Base-by-base conservation (phyloP, 1,139 yeast species). In the Geotrichum siamense region DNA sequence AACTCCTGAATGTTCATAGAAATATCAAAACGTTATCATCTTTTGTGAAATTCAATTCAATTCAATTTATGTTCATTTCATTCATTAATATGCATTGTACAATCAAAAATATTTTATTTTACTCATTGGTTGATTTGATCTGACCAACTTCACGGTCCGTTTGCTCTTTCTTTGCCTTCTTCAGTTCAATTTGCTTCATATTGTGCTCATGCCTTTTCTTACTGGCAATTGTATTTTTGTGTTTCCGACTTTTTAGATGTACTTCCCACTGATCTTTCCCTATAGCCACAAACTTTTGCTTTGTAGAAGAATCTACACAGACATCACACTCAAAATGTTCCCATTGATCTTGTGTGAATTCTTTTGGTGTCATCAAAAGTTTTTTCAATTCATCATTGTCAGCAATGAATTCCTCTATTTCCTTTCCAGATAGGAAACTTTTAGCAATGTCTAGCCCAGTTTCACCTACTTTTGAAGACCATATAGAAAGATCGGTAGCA, bases 181-280 rank as follows among this genome's bases (percentile, higher is more conserved):
- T 27, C 31, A 35, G 20, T 17, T 28, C 45, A 15, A 43, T 43
- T 22, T 46, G 47, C 8, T 21, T 23, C 21, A 19, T 31, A 22
- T 46, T 46, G 19, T 38, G 39, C 25, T 36, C 43, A 17, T 32
- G 20, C 17, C 44, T 39, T 15, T 42, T 43, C 17, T 32, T 25
- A 3, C 44, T 38, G 3, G 39, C 26, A 10, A 43, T 38, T n/a
- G 44, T 40, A 26, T 29, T 38, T 27, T 65, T 59, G 53, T 71
- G 74, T 5, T 68, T 61, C 42, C 69, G 67, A 53, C 96, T 80
- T 21, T 68, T 65, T 38, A 78, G 48, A 61, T 91, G 98, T 2
- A 72, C 69, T 3, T 72, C 62, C 82, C 87, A 86, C 41, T 74
- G 81, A 3, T 72, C 75, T 41, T 78, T 78, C 0, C 96, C 97